Conservation (phyloP, 345 rosid species). For the Mallotus nudiflorus region DNA sequence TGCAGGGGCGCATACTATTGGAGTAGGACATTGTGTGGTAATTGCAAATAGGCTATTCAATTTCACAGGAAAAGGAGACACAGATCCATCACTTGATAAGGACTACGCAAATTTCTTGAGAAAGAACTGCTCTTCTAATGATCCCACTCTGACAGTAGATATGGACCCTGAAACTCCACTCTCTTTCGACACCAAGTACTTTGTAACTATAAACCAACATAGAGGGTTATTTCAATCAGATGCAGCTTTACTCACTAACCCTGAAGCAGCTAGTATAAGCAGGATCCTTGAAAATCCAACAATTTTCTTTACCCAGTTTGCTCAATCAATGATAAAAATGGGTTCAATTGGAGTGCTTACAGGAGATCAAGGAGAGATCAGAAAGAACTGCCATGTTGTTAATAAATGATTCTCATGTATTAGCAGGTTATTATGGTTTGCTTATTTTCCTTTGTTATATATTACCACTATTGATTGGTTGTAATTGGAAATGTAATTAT, state of each 20-base stretch:
- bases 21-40: constrained; percentile 46
- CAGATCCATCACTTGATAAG: constrained; percentile 49
- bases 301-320: constrained; percentile 45
- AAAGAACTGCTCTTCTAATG: constrained; percentile 39
- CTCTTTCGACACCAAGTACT: constrained; percentile 51
- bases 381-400: constrained; percentile 41
- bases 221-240: constrained; percentile 55
- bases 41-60: constrained; percentile 50
- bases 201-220: constrained; percentile 23
- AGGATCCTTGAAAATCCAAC: constrained; percentile 15
- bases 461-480: background rate
- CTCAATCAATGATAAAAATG: constrained; percentile 54
- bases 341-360: constrained; percentile 44
- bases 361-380: constrained; percentile 49
- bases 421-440: too few relatives aligned
- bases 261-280: constrained; percentile 18
- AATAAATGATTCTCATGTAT: constrained; percentile 18
- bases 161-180: constrained; percentile 52
- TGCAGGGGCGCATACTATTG: constrained; percentile 70
- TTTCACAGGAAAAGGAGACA: constrained; percentile 60
- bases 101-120: constrained; percentile 41
- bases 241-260: constrained; percentile 53
- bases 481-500: too few relatives aligned
- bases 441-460: too few relatives aligned
- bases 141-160: constrained; percentile 30